Evolutionary conservation across 1,284 basidiomycete species (phyloP).

Genomic region (Sanghuangporus baumii): DNA sequence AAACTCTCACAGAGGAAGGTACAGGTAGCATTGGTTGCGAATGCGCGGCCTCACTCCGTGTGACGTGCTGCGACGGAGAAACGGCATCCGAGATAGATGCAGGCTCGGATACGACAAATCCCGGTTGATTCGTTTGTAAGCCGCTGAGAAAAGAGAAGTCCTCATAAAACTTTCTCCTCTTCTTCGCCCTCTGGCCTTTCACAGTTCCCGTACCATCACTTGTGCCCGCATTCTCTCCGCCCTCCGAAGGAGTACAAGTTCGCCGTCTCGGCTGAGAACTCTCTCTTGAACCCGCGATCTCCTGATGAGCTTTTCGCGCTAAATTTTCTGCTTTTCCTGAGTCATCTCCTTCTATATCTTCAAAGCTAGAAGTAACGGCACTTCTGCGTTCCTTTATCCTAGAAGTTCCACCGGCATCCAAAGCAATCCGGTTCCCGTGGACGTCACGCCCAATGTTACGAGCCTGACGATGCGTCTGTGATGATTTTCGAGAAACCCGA

Average conservation of each 20-base stretch:
- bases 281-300: conserved; percentile 17
- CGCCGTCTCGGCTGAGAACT: background rate
- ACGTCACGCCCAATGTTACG: conserved; percentile 31
- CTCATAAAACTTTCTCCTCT: conserved; percentile 33
- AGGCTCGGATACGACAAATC: conserved; percentile 13
- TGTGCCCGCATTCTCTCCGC: conserved; percentile 12
- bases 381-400: conserved; percentile 21
- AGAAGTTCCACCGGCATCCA: conserved; percentile 35
- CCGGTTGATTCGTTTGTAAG: background rate
- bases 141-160: conserved; percentile 34
- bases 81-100: background rate
- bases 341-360: conserved; percentile 20
- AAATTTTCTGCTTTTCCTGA: conserved; percentile 24
- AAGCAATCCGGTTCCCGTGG: conserved; percentile 41
- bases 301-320: conserved; percentile 21
- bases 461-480: conserved; percentile 21
- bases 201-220: background rate
- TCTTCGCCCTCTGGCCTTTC: conserved; percentile 29
- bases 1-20: conserved; percentile 44
- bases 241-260: background rate
- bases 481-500: background rate
- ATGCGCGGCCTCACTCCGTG: background rate
- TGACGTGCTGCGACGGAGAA: background rate
- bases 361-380: background rate
- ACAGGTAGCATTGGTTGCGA: conserved; percentile 19